Percentiles rank a stretch among this genome's conserved stretches.
These are phyloP conservation scores for Eudorina sp. DNA, from an alignment of 139 green algal species.

Conservation along the genomic window DNA sequence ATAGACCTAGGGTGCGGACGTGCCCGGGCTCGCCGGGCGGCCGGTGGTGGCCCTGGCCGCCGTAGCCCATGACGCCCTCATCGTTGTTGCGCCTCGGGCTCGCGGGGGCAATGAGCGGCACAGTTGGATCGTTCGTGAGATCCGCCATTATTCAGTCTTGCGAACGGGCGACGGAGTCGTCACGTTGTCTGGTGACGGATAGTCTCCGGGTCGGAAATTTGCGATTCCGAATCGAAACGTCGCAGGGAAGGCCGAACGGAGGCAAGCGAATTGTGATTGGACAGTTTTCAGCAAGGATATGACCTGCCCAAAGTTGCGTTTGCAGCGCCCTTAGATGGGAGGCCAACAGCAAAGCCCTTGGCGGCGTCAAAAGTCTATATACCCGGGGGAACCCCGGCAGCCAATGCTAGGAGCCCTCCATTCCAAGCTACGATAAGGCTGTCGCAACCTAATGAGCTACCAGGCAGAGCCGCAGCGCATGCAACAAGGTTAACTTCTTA, in stretches of 20 bases:
- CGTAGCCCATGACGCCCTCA: conserved; percentile 44
- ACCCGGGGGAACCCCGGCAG: conserved; percentile 1
- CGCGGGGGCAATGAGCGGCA: conserved; percentile 27
- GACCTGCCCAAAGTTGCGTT: no score
- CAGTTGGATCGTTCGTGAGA: background rate
- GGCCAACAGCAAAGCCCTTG: background rate
- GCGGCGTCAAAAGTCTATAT: background rate
- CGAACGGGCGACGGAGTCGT: background rate
- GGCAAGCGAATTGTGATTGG: no score
- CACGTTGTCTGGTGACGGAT: no score
- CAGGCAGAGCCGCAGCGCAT: no score
- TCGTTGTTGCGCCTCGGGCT: conserved; percentile 5
- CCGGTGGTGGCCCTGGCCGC: conserved; percentile 32
- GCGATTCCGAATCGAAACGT: background rate
- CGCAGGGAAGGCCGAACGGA: no score
- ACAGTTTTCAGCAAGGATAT: no score
- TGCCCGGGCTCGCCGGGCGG: conserved; percentile 41
- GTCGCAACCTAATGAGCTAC: no score
- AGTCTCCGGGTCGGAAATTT: background rate
- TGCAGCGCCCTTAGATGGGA: no score
- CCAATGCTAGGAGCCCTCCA: conserved; percentile 37
- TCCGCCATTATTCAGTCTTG: conserved; percentile 16
- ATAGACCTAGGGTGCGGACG: conserved; percentile 77
- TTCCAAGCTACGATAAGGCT: no score
- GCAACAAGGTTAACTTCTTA: no score